A percentile compares a stretch with the other conserved stretches of the same genome.
Conservation (phyloP, 1,139 yeast genomes). For the Hansenula sp. region DNA sequence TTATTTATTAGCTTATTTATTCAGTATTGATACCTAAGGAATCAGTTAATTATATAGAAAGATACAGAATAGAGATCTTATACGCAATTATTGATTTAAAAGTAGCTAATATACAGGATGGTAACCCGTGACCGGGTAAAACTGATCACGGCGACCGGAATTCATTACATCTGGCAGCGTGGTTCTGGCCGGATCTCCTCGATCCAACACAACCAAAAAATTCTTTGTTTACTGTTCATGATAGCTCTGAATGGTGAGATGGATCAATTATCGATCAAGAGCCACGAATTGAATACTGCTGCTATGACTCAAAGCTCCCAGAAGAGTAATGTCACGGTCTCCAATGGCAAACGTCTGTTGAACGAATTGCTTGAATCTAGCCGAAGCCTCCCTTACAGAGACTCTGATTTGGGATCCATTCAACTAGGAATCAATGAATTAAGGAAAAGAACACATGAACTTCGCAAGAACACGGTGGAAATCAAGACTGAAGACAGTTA, state of each 20-base stretch:
- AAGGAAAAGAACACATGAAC: constrained; percentile 60
- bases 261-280: neutral
- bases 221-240: neutral
- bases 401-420: constrained; percentile 65
- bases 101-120: no score
- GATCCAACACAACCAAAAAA: neutral
- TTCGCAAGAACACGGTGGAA: constrained; percentile 44
- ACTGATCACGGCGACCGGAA: no score
- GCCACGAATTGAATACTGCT: no score
- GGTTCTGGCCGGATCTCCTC: neutral
- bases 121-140: no score
- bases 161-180: no score
- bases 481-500: constrained; percentile 36
- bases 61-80: no score
- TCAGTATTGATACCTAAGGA: no score
- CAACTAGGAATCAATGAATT: constrained; percentile 77
- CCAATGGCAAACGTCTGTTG: constrained; percentile 25
- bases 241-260: neutral
- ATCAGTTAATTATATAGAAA: no score
- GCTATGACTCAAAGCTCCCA: constrained; percentile 1
- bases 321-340: constrained; percentile 19
- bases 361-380: constrained; percentile 68
- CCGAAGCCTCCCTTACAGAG: constrained; percentile 60
- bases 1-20: neutral
- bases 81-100: no score